Percentiles rank a stretch among this genome's conserved stretches.
These are phyloP conservation scores for Phalaenopsis equestris DNA, from an alignment of 106 monocot genomes.

Conservation along the genomic window DNA sequence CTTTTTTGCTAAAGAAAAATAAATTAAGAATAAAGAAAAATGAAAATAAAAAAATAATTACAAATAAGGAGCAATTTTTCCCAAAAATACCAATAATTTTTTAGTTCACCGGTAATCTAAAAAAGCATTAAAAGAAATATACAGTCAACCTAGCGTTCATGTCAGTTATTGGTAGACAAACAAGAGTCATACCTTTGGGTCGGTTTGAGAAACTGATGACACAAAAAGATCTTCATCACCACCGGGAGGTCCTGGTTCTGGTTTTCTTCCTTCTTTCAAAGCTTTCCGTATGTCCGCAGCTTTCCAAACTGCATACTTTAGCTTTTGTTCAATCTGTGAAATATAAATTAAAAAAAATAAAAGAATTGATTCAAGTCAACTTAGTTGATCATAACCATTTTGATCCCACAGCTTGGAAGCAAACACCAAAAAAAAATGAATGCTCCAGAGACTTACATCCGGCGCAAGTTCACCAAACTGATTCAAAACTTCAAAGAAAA, in stretches of 20 bases:
- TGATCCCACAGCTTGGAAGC: background rate
- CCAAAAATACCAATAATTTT: background rate
- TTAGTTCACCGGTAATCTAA: background rate
- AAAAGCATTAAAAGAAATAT: background rate
- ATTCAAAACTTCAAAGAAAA: conserved; percentile 83
- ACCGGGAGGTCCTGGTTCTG: conserved; percentile 69
- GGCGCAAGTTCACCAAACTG: conserved; percentile 88
- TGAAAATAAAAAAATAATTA: too few species aligned
- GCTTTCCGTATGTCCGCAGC: conserved; percentile 76
- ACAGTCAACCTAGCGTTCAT: background rate
- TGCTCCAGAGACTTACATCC: conserved; percentile 52
- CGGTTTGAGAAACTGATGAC: conserved; percentile 21
- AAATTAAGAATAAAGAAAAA: background rate
- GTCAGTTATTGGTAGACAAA: background rate
- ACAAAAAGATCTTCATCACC: conserved; percentile 42
- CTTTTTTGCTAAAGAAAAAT: background rate
- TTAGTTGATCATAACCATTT: background rate
- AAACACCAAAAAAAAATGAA: background rate
- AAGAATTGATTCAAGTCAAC: background rate
- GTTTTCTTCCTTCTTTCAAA: conserved; percentile 63
- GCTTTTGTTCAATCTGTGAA: conserved; percentile 65
- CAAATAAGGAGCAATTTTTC: background rate
- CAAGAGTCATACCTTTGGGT: conserved; percentile 24
- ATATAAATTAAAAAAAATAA: background rate
- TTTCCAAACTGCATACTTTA: conserved; percentile 75